Percentiles rank a stretch among this genome's conserved stretches.
Evolutionary conservation across 1,139 yeast species (phyloP).

Genomic region (Saccharomyces hybrid): DNA sequence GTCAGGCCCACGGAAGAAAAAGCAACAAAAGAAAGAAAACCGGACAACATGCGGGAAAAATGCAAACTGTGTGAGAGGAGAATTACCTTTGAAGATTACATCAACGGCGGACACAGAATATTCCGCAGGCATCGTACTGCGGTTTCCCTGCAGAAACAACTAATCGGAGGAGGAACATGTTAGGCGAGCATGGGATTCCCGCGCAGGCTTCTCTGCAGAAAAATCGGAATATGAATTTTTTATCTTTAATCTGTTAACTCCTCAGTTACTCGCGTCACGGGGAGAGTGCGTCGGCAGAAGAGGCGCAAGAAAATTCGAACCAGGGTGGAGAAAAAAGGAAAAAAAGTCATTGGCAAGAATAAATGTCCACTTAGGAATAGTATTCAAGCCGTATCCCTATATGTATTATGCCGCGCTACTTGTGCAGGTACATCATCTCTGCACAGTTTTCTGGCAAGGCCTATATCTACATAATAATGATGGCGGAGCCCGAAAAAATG

Average conservation of each 20-base stretch:
- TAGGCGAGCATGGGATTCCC: neutral
- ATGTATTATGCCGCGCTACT: neutral
- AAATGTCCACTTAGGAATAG: neutral
- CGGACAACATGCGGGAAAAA: neutral
- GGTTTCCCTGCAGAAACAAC: neutral
- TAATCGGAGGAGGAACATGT: neutral
- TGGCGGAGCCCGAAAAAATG: neutral
- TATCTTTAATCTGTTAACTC: neutral
- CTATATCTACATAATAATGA: neutral
- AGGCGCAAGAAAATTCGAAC: neutral
- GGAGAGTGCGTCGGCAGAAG: neutral
- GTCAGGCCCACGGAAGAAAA: neutral
- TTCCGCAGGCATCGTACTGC: constrained; percentile 1
- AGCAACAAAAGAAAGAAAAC: neutral
- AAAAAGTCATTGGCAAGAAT: neutral
- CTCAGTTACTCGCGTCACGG: neutral
- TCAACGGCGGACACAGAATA: constrained; percentile 3
- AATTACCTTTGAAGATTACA: neutral
- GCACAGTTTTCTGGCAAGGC: neutral
- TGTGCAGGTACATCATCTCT: neutral
- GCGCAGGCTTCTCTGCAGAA: neutral
- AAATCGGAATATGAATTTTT: neutral
- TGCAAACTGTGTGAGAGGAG: neutral
- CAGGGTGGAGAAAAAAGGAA: neutral
- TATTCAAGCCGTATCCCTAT: neutral